phyloP scores from a whole-genome alignment of 345 rosid genomes.

The Melastoma malabathricum region DNA sequence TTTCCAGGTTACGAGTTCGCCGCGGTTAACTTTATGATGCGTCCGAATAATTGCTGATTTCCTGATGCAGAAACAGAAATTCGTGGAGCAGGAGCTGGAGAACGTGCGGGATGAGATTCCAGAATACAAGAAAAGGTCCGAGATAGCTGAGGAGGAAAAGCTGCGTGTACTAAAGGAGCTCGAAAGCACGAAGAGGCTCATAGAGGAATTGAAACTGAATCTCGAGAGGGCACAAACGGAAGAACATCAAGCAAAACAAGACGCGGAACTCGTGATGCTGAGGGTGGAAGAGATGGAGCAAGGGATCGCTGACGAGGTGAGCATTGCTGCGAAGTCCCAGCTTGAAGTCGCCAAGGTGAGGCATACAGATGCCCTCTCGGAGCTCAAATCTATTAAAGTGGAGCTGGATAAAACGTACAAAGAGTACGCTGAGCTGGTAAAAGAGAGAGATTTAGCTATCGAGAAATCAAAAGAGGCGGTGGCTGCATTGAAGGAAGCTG shows the following conservation, averaged over 20 bases:
- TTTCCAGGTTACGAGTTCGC: background rate
- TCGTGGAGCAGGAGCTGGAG: conserved; percentile 67
- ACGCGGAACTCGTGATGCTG: conserved; percentile 71
- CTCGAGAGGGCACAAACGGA: conserved; percentile 83
- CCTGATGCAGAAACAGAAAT: conserved; percentile 39
- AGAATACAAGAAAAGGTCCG: conserved; percentile 37
- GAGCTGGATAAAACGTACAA: conserved; percentile 40
- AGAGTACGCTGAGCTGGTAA: conserved; percentile 43
- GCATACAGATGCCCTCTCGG: conserved; percentile 56
- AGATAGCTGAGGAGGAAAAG: conserved; percentile 53
- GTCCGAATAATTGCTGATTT: too few relatives aligned
- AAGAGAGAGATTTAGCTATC: conserved; percentile 43
- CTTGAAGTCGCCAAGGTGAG: conserved; percentile 86
- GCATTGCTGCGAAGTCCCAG: conserved; percentile 91
- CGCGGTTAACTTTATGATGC: too few relatives aligned
- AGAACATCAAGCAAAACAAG: conserved; percentile 86
- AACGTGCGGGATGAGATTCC: conserved; percentile 57
- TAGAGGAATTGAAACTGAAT: conserved; percentile 73
- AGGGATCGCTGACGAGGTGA: conserved; percentile 77
- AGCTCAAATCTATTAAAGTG: conserved; percentile 55
- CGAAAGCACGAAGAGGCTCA: conserved; percentile 65
- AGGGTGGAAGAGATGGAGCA: conserved; percentile 92
- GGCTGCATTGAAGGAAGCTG: conserved; percentile 68
- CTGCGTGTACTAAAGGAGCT: conserved; percentile 47
- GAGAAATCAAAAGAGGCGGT: conserved; percentile 65